Evolutionary conservation across 495 filamentous ascomycete species (phyloP), one percentile per base, ranked within the genome.

Genomic region (Podospora pseudoanserina): DNA sequence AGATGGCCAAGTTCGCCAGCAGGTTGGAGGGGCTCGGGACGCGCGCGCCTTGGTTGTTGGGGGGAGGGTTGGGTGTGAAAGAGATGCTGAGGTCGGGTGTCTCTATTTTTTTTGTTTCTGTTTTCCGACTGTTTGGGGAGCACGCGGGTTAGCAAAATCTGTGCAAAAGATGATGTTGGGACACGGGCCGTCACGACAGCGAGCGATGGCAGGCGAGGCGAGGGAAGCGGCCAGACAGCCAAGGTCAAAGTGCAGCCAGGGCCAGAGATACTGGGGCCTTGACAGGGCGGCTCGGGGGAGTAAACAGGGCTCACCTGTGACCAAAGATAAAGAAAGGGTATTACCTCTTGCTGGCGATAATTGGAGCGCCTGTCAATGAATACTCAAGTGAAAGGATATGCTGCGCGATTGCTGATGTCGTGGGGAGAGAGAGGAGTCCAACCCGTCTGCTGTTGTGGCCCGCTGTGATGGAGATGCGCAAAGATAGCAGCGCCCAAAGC

Each of bases 361-460:
- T 73, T 63, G 27, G 11, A 23, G 61, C 39, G 68, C 28, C 53
- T 58, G 57, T 65, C 68, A 78, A 78, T 76, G 68, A 65, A 78
- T 78, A 76, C 69, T 77, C 61, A 60, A 67, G 68, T 66, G 70
- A 73, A 67, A 78, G 64, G 68, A 74, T 76, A 76, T 68, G 68
- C 71, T 70, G 32, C 58, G 70, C 68, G 69, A 69, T 68, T 66
- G 60, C 30, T 49, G 61, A 44, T 61, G 59, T 27, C 28, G 59
- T 27, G 28, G 59, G 28, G 20, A 61, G 59, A 61, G 20, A 61
- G 59, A 61, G 19, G 39, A 49, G 59, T 27, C 63, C 60, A 65
- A 65, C 23, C 20, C 39, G 61, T 60, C 70, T 73, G 62, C 70
- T 68, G 69, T 71, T 67, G 61, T 67, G 69, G 68, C 69, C 73